phyloP scores from a whole-genome alignment of 2,329 filamentous ascomycete genomes.

The Pyrenophora tritici-repentis region DNA sequence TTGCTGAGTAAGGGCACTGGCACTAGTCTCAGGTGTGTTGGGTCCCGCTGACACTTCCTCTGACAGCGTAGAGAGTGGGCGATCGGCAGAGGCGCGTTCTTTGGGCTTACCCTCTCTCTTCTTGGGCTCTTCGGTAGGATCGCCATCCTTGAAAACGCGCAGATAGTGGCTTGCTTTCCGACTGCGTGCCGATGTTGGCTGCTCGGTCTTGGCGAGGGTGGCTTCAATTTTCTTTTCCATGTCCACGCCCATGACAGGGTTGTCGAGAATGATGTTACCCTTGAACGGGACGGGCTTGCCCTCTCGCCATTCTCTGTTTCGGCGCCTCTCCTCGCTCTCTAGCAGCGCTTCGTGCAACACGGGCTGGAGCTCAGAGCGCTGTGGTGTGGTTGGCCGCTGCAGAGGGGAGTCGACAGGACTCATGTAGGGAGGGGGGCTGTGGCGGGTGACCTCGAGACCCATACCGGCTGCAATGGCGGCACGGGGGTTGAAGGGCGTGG shows the following conservation, averaged over 20 bases:
- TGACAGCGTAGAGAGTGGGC: slow-evolving; percentile 24
- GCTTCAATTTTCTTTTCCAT: slow-evolving; percentile 69
- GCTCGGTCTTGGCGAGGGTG: slow-evolving; percentile 63
- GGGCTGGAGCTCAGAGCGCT: slow-evolving; percentile 26
- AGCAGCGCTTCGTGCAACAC: slow-evolving; percentile 35
- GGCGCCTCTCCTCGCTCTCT: slow-evolving; percentile 50
- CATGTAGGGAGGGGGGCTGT: slow-evolving; percentile 46
- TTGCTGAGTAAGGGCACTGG: slow-evolving; percentile 24
- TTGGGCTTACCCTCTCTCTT: slow-evolving; percentile 53
- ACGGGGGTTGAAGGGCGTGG: slow-evolving; percentile 41
- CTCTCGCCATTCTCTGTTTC: slow-evolving; percentile 56
- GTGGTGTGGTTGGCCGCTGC: slow-evolving; percentile 39
- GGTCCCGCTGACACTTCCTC: slow-evolving; percentile 32
- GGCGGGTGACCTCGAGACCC: slow-evolving; percentile 25
- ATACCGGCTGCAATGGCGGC: slow-evolving; percentile 25
- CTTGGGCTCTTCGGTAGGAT: slow-evolving; percentile 58
- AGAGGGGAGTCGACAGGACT: slow-evolving; percentile 46
- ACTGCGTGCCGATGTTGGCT: slow-evolving; percentile 60
- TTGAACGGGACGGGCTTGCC: slow-evolving; percentile 53
- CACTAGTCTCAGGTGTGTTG: slow-evolving; percentile 14
- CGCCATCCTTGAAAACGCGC: slow-evolving; percentile 68
- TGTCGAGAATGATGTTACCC: slow-evolving; percentile 45
- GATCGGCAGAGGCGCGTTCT: slow-evolving; percentile 43
- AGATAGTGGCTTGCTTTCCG: slow-evolving; percentile 70
- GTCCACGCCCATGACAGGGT: slow-evolving; percentile 51